Conservation (phyloP, 305 asterid genomes). For the Fraxinus sp. region DNA sequence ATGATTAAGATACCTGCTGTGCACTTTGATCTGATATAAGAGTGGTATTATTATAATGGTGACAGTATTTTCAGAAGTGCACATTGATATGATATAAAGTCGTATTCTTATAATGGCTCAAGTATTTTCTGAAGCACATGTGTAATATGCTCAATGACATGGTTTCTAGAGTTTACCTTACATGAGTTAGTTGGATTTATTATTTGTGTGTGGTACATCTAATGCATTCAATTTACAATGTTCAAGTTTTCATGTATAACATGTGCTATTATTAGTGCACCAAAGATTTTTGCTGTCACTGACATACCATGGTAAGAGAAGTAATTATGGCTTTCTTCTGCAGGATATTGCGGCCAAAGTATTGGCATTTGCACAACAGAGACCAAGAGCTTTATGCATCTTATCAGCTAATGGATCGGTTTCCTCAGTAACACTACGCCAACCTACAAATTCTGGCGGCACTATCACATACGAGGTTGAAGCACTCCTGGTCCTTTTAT, state of each 20-base stretch:
- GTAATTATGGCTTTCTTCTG: conserved; percentile 18
- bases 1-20: background rate
- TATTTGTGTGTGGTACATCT: background rate
- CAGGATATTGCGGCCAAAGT: conserved; percentile 89
- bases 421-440: conserved; percentile 71
- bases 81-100: conserved; percentile 1
- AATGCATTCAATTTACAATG: background rate
- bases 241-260: background rate
- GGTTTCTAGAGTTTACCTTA: background rate
- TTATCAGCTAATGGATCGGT: conserved; percentile 84
- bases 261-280: background rate
- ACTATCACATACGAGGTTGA: conserved; percentile 82
- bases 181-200: background rate
- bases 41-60: background rate
- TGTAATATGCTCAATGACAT: background rate
- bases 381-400: conserved; percentile 88
- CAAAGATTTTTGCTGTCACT: background rate
- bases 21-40: conserved; percentile 5
- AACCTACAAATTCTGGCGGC: conserved; percentile 55
- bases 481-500: conserved; percentile 9
- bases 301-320: background rate
- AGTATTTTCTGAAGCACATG: background rate
- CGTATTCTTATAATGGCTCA: background rate
- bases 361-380: conserved; percentile 85
- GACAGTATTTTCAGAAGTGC: background rate